These are phyloP conservation scores for Pichia heedii DNA, from an alignment of 805 yeast genomes.

Conservation along the genomic window DNA sequence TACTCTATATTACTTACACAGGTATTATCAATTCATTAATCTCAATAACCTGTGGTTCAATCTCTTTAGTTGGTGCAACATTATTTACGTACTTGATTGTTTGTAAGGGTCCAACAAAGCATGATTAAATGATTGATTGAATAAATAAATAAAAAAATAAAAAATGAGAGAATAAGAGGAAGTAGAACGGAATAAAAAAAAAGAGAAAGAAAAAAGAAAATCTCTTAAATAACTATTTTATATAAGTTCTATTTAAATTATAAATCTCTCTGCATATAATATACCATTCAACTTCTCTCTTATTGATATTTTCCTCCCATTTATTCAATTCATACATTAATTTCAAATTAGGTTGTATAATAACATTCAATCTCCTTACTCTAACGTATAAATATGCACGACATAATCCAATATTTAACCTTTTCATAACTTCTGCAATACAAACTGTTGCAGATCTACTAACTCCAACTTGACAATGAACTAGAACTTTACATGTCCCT, in stretches of 20 bases:
- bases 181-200: too few relatives aligned
- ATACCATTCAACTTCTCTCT: slow-evolving; percentile 81
- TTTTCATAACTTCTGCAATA: slow-evolving; percentile 87
- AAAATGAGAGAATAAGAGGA: too few relatives aligned
- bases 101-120: slow-evolving; percentile 8
- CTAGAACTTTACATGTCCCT: slow-evolving; percentile 45
- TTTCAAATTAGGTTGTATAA: slow-evolving; percentile 87
- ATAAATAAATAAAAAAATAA: neutral
- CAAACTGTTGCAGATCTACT: slow-evolving; percentile 93
- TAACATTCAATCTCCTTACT: slow-evolving; percentile 80
- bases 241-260: slow-evolving; percentile 62
- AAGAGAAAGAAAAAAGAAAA: too few relatives aligned
- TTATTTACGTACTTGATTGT: slow-evolving; percentile 40
- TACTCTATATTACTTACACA: slow-evolving; percentile 67
- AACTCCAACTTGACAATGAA: slow-evolving; percentile 95
- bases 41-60: slow-evolving; percentile 67
- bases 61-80: slow-evolving; percentile 61
- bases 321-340: slow-evolving; percentile 85
- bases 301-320: slow-evolving; percentile 41
- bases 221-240: slow-evolving; percentile 21
- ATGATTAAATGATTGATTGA: slow-evolving; percentile 1
- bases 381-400: slow-evolving; percentile 84
- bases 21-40: slow-evolving; percentile 51
- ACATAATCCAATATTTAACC: slow-evolving; percentile 57
- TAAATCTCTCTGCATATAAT: slow-evolving; percentile 77